A percentile compares a stretch with the other conserved stretches of the same genome.
Evolutionary conservation across 345 rosid species (phyloP).

Genomic region (Excoecaria agallocha): DNA sequence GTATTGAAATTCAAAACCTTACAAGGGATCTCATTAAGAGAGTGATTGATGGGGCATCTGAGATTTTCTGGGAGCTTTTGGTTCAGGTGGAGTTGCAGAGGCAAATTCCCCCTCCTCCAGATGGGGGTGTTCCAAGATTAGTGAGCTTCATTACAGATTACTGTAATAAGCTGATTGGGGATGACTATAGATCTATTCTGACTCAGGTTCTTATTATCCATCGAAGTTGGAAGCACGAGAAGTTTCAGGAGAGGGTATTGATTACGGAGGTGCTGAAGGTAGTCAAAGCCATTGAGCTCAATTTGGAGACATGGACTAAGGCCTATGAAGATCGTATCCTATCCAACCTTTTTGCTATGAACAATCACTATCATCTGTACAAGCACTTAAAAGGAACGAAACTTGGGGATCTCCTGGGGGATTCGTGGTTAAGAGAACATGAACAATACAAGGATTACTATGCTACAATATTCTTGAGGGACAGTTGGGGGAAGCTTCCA

Average conservation of each 20-base stretch:
- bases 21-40: constrained; percentile 92
- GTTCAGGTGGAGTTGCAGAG: constrained; percentile 89
- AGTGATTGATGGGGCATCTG: constrained; percentile 83
- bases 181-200: constrained; percentile 70
- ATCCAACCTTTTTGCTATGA: constrained; percentile 77
- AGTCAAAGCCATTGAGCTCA: constrained; percentile 67
- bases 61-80: constrained; percentile 92
- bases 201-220: constrained; percentile 81
- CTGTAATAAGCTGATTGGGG: constrained; percentile 84
- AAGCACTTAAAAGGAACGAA: constrained; percentile 83
- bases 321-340: constrained; percentile 61
- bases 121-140: constrained; percentile 76
- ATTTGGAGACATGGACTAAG: constrained; percentile 78
- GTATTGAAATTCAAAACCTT: constrained; percentile 86
- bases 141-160: constrained; percentile 83
- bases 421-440: constrained; percentile 80
- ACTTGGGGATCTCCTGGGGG: constrained; percentile 74
- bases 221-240: constrained; percentile 90
- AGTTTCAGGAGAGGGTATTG: constrained; percentile 81
- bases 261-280: constrained; percentile 62
- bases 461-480: constrained; percentile 61
- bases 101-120: constrained; percentile 72
- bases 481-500: constrained; percentile 92
- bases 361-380: constrained; percentile 84
- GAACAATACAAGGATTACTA: constrained; percentile 78